Conservation (phyloP, 2,329 filamentous ascomycete genomes). For the Penicillium sp. region DNA sequence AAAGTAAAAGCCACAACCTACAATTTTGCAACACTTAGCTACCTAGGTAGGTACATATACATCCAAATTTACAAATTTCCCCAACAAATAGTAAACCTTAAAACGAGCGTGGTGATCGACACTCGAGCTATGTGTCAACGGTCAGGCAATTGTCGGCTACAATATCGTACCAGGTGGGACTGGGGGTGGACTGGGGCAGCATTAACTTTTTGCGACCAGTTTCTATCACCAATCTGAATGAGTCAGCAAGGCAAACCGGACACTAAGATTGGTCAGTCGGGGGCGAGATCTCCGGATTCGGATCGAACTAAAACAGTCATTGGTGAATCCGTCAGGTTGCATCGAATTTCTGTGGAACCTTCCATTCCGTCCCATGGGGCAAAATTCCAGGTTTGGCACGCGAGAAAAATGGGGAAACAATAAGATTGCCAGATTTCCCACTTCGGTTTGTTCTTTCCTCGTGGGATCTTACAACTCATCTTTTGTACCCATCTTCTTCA, state of each 20-base stretch:
- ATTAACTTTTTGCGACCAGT: background rate
- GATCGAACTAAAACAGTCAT: background rate
- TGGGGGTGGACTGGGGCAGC: background rate
- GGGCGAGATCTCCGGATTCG: background rate
- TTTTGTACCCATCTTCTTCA: background rate
- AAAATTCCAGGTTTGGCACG: background rate
- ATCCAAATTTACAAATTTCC: background rate
- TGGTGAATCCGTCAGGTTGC: background rate
- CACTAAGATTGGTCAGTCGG: background rate
- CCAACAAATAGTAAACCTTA: background rate
- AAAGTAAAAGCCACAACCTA: background rate
- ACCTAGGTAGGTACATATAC: background rate
- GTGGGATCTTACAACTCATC: background rate
- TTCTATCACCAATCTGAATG: slow-evolving; percentile 9
- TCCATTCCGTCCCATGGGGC: slow-evolving; percentile 2
- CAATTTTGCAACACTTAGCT: background rate
- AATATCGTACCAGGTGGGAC: background rate
- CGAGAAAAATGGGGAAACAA: background rate
- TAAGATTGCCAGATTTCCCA: background rate
- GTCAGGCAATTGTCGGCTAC: background rate
- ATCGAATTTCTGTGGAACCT: slow-evolving; percentile 7
- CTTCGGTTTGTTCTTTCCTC: background rate
- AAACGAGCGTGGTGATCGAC: background rate
- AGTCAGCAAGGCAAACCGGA: background rate
- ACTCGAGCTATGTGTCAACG: background rate